phyloP scores from a whole-genome alignment of 192 early-diverging fungal species.

The Coemansia sp. region DNA sequence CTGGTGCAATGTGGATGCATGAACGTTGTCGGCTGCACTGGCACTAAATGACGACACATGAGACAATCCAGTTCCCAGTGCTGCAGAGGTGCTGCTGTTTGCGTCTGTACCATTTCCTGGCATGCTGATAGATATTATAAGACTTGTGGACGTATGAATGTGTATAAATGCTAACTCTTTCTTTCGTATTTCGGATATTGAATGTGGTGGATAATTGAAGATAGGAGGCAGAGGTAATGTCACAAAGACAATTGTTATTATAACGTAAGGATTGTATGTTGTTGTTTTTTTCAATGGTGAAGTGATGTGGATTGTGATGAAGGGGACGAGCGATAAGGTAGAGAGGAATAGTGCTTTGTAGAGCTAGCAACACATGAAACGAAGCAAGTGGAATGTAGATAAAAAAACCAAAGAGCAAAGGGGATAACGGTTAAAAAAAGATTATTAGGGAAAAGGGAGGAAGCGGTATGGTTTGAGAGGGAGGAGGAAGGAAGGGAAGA shows the following conservation, averaged over 20 bases:
- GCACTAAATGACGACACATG: background rate
- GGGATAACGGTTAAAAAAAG: background rate
- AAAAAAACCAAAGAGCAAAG: background rate
- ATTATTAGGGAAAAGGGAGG: background rate
- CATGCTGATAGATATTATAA: background rate
- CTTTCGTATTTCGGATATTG: background rate
- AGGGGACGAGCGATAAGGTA: background rate
- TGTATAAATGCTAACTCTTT: background rate
- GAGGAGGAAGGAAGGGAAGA: slow-evolving; percentile 2
- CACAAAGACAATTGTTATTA: background rate
- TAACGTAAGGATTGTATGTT: background rate
- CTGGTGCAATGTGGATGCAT: slow-evolving; percentile 1
- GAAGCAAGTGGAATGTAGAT: background rate
- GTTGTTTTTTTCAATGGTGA: background rate
- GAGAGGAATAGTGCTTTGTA: background rate
- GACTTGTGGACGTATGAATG: background rate
- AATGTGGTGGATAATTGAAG: background rate
- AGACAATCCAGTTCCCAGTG: background rate
- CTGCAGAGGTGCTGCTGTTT: background rate
- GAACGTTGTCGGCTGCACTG: background rate
- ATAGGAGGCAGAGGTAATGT: background rate
- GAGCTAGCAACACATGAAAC: slow-evolving; percentile 16
- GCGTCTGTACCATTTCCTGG: background rate
- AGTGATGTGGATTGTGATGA: background rate
- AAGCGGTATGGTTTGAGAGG: background rate